Percentiles rank a stretch among this genome's conserved stretches.
These are phyloP conservation scores for Lepraria neglecta DNA, from an alignment of 495 filamentous ascomycete species.

Conservation along the genomic window DNA sequence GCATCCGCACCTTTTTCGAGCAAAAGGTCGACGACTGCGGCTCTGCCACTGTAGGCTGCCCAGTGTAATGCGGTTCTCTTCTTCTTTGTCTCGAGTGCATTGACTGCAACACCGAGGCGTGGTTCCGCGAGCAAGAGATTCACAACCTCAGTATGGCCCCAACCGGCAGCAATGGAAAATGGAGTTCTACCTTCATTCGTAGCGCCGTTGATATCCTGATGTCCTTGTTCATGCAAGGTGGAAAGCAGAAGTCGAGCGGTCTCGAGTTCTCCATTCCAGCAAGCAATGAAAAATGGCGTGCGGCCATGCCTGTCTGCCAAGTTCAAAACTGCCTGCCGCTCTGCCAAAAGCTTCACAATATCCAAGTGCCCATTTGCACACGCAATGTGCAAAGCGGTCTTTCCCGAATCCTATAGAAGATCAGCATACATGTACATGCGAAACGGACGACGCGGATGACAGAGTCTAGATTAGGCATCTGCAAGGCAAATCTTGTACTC, in stretches of 20 bases:
- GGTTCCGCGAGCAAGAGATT: not conserved
- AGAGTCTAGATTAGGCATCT: too few species aligned
- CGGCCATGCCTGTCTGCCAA: constrained; percentile 3
- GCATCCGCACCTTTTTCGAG: constrained; percentile 1
- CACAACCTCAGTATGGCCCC: not conserved
- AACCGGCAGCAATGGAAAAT: not conserved
- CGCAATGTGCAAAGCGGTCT: constrained; percentile 7
- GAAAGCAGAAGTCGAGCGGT: constrained; percentile 1
- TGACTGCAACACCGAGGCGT: not conserved
- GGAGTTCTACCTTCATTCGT: constrained; percentile 2
- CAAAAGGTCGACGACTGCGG: constrained; percentile 1
- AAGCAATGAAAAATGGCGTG: constrained; percentile 3
- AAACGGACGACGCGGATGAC: too few species aligned
- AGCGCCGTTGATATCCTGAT: not conserved
- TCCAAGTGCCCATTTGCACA: not conserved
- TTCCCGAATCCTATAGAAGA: too few species aligned
- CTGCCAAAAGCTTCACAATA: not conserved
- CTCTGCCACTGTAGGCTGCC: constrained; percentile 10
- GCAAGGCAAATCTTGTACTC: not conserved
- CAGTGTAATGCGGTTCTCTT: constrained; percentile 7
- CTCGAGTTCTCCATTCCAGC: not conserved
- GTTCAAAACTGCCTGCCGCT: not conserved
- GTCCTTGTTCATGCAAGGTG: not conserved
- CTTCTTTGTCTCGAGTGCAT: not conserved
- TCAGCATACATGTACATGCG: not conserved